Conservation (phyloP, 441 rosid genomes). For the Mallotus repandus region DNA sequence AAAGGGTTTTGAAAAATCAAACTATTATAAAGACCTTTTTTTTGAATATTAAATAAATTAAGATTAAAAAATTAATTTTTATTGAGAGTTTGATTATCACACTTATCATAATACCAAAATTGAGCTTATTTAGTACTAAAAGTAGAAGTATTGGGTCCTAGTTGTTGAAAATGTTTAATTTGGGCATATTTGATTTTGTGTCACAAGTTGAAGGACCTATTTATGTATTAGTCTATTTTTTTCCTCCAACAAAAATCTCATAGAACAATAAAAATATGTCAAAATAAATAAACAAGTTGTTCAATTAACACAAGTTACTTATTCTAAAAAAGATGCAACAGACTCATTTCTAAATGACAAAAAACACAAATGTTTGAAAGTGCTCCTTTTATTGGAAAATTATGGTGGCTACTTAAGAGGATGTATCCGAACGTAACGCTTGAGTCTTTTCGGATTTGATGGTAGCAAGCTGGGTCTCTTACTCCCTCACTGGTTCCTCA, state of each 20-base stretch:
- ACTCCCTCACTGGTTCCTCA: conserved; percentile 92
- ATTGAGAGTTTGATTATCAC: too few relatives aligned
- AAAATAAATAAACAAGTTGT: conserved; percentile 16
- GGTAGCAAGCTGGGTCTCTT: conserved; percentile 74
- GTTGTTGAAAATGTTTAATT: too few relatives aligned
- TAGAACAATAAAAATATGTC: conserved; percentile 16
- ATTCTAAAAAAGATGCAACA: conserved; percentile 23
- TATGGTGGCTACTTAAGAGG: conserved; percentile 15
- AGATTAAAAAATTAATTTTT: too few relatives aligned
- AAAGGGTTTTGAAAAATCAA: too few relatives aligned
- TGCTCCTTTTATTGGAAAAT: conserved; percentile 4
- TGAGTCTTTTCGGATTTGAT: conserved; percentile 52
- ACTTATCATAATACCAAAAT: too few relatives aligned
- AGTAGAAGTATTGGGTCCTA: too few relatives aligned
- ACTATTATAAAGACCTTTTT: too few relatives aligned
- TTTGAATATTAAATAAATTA: too few relatives aligned
- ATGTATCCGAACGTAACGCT: conserved; percentile 33
- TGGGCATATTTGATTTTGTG: too few relatives aligned
- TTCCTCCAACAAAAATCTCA: conserved; percentile 22
- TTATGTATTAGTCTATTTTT: too few relatives aligned
- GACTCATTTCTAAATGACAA: conserved; percentile 17
- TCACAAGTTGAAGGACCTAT: too few relatives aligned
- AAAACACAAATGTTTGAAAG: conserved; percentile 2
- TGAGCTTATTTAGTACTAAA: too few relatives aligned
- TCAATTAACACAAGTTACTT: conserved; percentile 27